Evolutionary conservation across 2,329 filamentous ascomycete genomes (phyloP).

Genomic region (Colletotrichum cordylinicola): DNA sequence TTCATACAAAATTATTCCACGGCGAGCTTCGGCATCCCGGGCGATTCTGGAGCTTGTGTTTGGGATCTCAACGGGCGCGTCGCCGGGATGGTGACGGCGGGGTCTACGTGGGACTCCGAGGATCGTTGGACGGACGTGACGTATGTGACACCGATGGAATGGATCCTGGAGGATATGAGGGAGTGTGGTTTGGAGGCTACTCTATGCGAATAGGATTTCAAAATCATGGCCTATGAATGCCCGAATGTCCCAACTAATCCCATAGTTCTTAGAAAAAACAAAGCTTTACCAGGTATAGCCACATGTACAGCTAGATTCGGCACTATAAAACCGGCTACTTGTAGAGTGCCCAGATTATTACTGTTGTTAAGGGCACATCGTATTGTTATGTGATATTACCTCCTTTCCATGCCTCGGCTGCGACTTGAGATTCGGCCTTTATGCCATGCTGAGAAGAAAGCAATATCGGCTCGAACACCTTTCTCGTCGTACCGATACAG

Average conservation of each 20-base stretch:
- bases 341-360: not conserved
- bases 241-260: too few relatives aligned
- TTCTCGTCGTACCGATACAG: not conserved
- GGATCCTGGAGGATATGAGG: not conserved
- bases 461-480: not conserved
- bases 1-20: too few relatives aligned
- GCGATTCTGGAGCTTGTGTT: not conserved
- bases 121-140: not conserved
- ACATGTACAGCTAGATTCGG: too few relatives aligned
- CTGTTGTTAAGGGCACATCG: not conserved
- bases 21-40: not conserved
- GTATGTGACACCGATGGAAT: not conserved
- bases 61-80: not conserved
- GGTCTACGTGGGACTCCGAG: not conserved
- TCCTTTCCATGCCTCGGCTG: not conserved
- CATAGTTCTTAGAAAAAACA: too few relatives aligned
- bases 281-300: not conserved
- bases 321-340: too few relatives aligned
- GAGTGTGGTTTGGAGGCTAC: not conserved
- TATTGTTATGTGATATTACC: not conserved
- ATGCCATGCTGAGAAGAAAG: not conserved
- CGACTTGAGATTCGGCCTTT: not conserved
- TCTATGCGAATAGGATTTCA: not conserved
- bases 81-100: not conserved
- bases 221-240: not conserved